Percentiles rank a stretch among this genome's conserved stretches.
These are phyloP conservation scores for Fusarium veterinarium DNA, from an alignment of 2,329 filamentous ascomycete species.

Conservation along the genomic window DNA sequence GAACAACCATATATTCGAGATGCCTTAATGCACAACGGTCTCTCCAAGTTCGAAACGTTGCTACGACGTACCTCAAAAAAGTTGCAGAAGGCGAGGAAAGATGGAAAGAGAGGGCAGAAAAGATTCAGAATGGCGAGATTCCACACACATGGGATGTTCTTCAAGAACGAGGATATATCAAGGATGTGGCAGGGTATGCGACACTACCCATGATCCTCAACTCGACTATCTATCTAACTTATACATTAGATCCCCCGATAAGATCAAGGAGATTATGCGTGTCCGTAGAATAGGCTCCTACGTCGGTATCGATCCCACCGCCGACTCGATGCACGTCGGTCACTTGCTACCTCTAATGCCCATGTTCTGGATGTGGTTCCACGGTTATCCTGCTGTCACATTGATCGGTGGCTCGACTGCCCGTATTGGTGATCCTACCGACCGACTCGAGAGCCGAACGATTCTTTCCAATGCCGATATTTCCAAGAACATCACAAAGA, in stretches of 20 bases:
- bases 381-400: slow-evolving; percentile 75
- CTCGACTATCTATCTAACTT: slow-evolving; percentile 6
- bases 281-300: slow-evolving; percentile 77
- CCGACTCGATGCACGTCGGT: slow-evolving; percentile 81
- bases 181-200: slow-evolving; percentile 78
- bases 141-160: slow-evolving; percentile 71
- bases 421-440: slow-evolving; percentile 83
- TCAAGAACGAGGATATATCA: slow-evolving; percentile 78
- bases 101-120: slow-evolving; percentile 61
- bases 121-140: slow-evolving; percentile 62
- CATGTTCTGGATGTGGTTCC: slow-evolving; percentile 84
- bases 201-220: background rate
- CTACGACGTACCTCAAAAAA: slow-evolving; percentile 59
- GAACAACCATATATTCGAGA: slow-evolving; percentile 40
- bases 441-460: slow-evolving; percentile 71
- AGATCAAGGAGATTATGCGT: slow-evolving; percentile 72
- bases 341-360: slow-evolving; percentile 86
- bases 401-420: slow-evolving; percentile 81
- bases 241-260: slow-evolving; percentile 55
- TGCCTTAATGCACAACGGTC: slow-evolving; percentile 39
- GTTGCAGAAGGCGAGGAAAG: slow-evolving; percentile 53
- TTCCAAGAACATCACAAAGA: slow-evolving; percentile 72
- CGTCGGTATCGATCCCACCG: slow-evolving; percentile 85
- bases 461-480: slow-evolving; percentile 63
- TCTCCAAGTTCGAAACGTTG: slow-evolving; percentile 51